Evolutionary conservation across 345 rosid genomes (phyloP), one percentile per base, ranked within the genome.

Genomic region (Capsella bursapastoris): DNA sequence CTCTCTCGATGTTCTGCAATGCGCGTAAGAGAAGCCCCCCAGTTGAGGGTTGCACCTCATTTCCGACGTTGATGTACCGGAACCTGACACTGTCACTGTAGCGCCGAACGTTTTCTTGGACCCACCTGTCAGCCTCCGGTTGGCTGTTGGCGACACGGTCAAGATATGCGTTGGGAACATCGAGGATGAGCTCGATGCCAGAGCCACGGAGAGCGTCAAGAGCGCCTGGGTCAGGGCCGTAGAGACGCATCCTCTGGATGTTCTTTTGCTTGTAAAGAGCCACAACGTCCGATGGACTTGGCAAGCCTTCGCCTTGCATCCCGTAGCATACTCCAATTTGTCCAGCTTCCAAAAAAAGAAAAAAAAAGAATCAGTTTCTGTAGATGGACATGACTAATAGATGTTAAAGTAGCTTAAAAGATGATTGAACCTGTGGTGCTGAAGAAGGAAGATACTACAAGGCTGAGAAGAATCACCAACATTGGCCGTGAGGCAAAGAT

Each of bases 281-380:
- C 44, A 89, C 76, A 3, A 86, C 92, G 15, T 88, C 86, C 25
- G 71, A 25, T 8, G 62, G 59, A 48, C 84, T 52, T 31, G 97
- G 97, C 5, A 81, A 32, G 72, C 72, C 71, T 58, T 85, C 34
- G 3, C 91, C 89, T 0, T 0, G 14, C 87, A 51, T 86, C 22
- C 95, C 95, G 34, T 91, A 89, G 75, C 93, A 87, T 45, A 86
- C 89, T 57, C 95, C 93, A 14, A 85, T 75, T 58, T 89, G 86
- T 32, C 87, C 89, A 86, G 77, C 76, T 66, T 52, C 7, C 4
- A 4, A 40, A 10, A 47, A 7, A 59, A 16, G 0, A 2, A 22
- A 22, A 22, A 22, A 22, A 22, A 22, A 22, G 3, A 50, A 64
- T 49, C 59, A 41, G 47, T 11, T 56, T 28, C 0, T 16, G 53